Conservation (phyloP, 176 grass and related monocot species). For the Puccinellia tenuiflora region DNA sequence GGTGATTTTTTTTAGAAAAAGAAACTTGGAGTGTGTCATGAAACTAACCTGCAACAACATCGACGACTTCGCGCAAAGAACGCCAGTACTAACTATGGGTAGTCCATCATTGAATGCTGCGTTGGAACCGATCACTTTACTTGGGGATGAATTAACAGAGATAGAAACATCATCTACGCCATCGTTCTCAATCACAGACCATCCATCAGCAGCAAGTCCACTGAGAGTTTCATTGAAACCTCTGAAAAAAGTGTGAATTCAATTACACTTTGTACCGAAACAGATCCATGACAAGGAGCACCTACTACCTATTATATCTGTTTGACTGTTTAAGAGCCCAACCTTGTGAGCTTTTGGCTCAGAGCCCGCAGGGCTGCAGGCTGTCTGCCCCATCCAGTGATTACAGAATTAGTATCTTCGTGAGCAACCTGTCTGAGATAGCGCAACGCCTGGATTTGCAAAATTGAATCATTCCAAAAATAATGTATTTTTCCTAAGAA, state of each 20-base stretch:
- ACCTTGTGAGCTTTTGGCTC: slow-evolving; percentile 88
- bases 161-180: slow-evolving; percentile 75
- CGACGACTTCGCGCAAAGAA: slow-evolving; percentile 88
- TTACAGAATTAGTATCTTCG: slow-evolving; percentile 61
- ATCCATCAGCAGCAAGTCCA: slow-evolving; percentile 84
- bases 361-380: slow-evolving; percentile 83
- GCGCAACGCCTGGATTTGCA: slow-evolving; percentile 68
- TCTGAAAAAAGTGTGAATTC: slow-evolving; percentile 32
- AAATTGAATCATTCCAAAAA: slow-evolving; percentile 6
- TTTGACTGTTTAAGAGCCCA: slow-evolving; percentile 3
- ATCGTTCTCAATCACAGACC: slow-evolving; percentile 63
- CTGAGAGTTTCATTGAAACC: slow-evolving; percentile 89
- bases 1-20: background rate
- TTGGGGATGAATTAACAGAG: slow-evolving; percentile 64
- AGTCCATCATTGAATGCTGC: slow-evolving; percentile 48
- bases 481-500: background rate
- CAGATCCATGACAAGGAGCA: slow-evolving; percentile 5
- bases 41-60: slow-evolving; percentile 84
- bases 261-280: background rate
- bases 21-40: background rate
- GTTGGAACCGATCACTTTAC: slow-evolving; percentile 52
- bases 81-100: slow-evolving; percentile 45
- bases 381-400: slow-evolving; percentile 66
- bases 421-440: slow-evolving; percentile 78
- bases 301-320: background rate